phyloP scores from a whole-genome alignment of 2,329 filamentous ascomycete genomes.

The Paraphaeosphaeria minitans region DNA sequence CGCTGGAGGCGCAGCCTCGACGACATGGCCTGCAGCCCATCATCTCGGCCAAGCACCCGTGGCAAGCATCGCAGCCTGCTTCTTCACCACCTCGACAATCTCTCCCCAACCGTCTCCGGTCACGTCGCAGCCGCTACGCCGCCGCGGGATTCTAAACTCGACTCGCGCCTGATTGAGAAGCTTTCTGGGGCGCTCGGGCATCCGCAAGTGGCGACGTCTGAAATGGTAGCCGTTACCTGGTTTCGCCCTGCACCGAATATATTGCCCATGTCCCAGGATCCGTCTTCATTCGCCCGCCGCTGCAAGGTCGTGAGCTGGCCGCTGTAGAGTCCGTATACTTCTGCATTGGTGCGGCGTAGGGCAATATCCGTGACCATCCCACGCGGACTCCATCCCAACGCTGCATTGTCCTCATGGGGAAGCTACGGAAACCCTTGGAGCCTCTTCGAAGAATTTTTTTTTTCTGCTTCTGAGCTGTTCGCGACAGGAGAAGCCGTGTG shows the following conservation, averaged over 20 bases:
- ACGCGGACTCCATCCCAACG: conserved; percentile 1
- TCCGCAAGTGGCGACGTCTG: conserved; percentile 14
- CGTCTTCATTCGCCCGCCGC: conserved; percentile 1
- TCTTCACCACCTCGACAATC: conserved; percentile 11
- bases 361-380: conserved; percentile 3
- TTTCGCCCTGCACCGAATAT: conserved; percentile 5
- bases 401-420: background rate
- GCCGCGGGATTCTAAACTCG: background rate
- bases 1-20: conserved; percentile 20
- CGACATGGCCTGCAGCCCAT: conserved; percentile 13
- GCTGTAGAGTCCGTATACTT: conserved; percentile 1
- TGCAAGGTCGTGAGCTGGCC: conserved; percentile 5
- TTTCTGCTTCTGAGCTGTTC: conserved; percentile 3
- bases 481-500: conserved; percentile 16
- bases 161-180: conserved; percentile 4
- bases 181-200: conserved; percentile 13
- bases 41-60: conserved; percentile 15
- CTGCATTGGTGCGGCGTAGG: background rate
- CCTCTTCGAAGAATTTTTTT: background rate
- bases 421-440: conserved; percentile 3
- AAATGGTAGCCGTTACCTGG: background rate
- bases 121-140: conserved; percentile 6
- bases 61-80: conserved; percentile 14
- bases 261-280: conserved; percentile 5
- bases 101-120: conserved; percentile 3